Percentiles rank a stretch among this genome's conserved stretches.
Evolutionary conservation across 495 filamentous ascomycete species (phyloP).

Genomic region (Bacidia rubella): DNA sequence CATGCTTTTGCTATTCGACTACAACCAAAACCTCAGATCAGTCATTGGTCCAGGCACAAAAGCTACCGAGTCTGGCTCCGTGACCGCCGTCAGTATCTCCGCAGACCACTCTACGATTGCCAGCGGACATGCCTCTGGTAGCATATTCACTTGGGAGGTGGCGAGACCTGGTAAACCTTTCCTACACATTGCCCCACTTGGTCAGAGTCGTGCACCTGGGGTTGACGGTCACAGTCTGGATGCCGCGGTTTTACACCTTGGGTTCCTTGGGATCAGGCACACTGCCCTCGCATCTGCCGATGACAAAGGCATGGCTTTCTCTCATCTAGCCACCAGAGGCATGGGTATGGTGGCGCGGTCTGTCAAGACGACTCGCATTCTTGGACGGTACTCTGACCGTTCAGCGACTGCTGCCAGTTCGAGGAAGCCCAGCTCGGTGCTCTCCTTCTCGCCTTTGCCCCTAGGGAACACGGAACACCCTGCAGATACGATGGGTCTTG

Average conservation of each 20-base stretch:
- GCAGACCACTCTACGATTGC: conserved; percentile 88
- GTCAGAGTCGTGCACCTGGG: conserved; percentile 47
- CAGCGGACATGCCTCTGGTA: conserved; percentile 75
- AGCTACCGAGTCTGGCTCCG: conserved; percentile 79
- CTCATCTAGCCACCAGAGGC: conserved; percentile 84
- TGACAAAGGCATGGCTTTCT: conserved; percentile 93
- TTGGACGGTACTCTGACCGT: conserved; percentile 75
- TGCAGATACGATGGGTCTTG: conserved; percentile 79
- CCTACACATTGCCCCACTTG: conserved; percentile 69
- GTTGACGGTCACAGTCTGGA: conserved; percentile 72
- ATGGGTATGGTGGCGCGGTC: conserved; percentile 72
- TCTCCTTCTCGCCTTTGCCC: conserved; percentile 82
- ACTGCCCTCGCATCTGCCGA: conserved; percentile 97
- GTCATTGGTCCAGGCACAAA: conserved; percentile 92
- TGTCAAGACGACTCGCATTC: conserved; percentile 77
- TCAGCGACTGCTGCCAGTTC: conserved; percentile 42
- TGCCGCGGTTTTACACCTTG: conserved; percentile 69
- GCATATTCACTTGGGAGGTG: conserved; percentile 96
- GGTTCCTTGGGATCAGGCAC: conserved; percentile 88
- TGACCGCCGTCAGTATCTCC: conserved; percentile 80
- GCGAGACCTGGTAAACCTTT: conserved; percentile 70
- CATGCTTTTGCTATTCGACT: conserved; percentile 89
- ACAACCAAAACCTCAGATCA: conserved; percentile 83
- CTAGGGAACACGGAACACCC: conserved; percentile 81
- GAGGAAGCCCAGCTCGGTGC: conserved; percentile 85